Conservation (phyloP, 1,139 yeast genomes). For the Taiozyma onychis region DNA sequence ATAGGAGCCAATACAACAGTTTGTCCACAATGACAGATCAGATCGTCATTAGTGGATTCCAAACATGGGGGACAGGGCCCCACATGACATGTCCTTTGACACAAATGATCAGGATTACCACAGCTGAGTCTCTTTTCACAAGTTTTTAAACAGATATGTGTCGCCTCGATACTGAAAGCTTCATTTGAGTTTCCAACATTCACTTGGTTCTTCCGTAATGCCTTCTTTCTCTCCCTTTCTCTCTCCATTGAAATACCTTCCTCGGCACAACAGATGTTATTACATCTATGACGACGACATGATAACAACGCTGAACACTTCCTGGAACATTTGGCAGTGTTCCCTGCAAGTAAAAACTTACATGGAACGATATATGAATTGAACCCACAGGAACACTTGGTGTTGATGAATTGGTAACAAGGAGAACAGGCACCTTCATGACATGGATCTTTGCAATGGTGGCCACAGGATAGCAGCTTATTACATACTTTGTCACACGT, state of each 20-base stretch:
- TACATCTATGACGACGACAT: slow-evolving; percentile 80
- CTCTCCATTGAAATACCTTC: slow-evolving; percentile 61
- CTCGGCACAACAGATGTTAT: slow-evolving; percentile 60
- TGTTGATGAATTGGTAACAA: slow-evolving; percentile 38
- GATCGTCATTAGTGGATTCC: slow-evolving; percentile 77
- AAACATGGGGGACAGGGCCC: slow-evolving; percentile 85
- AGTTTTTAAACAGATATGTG: slow-evolving; percentile 67
- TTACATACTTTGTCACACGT: slow-evolving; percentile 64
- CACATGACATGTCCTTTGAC: slow-evolving; percentile 72
- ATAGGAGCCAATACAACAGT: slow-evolving; percentile 83
- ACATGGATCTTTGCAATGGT: slow-evolving; percentile 61
- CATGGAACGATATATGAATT: slow-evolving; percentile 56
- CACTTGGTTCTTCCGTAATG: slow-evolving; percentile 32
- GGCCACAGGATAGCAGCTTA: slow-evolving; percentile 67
- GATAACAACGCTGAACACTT: slow-evolving; percentile 73
- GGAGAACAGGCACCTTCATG: slow-evolving; percentile 74
- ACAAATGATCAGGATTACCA: slow-evolving; percentile 54
- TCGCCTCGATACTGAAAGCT: slow-evolving; percentile 57
- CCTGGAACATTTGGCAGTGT: slow-evolving; percentile 58
- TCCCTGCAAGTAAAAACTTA: slow-evolving; percentile 43
- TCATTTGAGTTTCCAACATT: slow-evolving; percentile 34
- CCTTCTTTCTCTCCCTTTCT: slow-evolving; percentile 51
- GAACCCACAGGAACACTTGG: slow-evolving; percentile 33
- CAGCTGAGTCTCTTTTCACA: slow-evolving; percentile 68
- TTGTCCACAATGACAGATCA: slow-evolving; percentile 79